Base-by-base conservation (phyloP, 768 basidiomycete species). In the Termitomyces sp. region DNA sequence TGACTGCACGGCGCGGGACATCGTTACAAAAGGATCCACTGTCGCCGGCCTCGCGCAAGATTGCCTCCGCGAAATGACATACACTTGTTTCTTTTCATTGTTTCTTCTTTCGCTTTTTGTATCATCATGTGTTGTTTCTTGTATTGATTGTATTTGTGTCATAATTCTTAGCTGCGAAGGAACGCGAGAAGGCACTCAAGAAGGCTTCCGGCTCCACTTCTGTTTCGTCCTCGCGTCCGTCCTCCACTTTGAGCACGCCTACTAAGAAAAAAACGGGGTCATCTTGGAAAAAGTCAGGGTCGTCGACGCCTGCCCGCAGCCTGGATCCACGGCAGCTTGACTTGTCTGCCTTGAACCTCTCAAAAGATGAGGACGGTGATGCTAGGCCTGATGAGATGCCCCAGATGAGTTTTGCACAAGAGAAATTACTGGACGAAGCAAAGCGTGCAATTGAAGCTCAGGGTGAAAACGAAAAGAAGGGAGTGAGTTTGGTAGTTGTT, bases 401-500 rank as follows among this genome's bases (percentile, higher is more conserved):
- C 14, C 87, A 81, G 64, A 73, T 90, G 57, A 80, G 75, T 22
- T 76, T 91, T 62, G 86, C 90, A 14, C 78, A 81, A 58, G 94
- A 91, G 69, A 95, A 90, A 68, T 70, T 98, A 45, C 66, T 98
- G 5, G 88, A 91, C 63, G 91, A 96, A 71, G 93, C 87, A 0
- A 82, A 71, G 60, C 77, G 74, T 53, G 74, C 73, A 4, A 68
- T 88, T 32, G 78, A 80, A 26, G 71, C 68, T 3, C 72, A 80
- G 57, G 76, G 73, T 22, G 74, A 77, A 58, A 77, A 77, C 40
- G 76, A 73, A 47, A 93, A 86, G 71, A 88, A 85, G 64, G 81
- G 79, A 13, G 74, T 98, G 51, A 95, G 88, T 69, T 74, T 99
- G 63, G 89, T 98, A 28, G 93, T 99, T 46, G 88, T 99, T 44